Evolutionary conservation across 1,284 basidiomycete genomes (phyloP).

Genomic region (Stygiomarasmius scandens): DNA sequence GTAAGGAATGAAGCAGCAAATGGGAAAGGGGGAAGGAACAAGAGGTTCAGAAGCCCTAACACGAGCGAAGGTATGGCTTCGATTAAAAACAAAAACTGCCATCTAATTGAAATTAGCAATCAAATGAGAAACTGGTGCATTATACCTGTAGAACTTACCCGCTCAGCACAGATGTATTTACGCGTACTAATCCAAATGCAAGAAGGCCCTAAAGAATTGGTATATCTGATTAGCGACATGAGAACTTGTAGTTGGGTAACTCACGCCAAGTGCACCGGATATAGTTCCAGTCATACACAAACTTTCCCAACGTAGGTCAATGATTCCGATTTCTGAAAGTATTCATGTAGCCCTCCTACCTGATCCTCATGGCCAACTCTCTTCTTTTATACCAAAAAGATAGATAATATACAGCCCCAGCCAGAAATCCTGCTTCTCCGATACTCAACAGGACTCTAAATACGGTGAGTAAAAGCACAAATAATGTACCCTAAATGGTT

Average conservation of each 20-base stretch:
- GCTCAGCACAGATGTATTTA: conserved; percentile 43
- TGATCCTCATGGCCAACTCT: conserved; percentile 56
- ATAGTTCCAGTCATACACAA: conserved; percentile 57
- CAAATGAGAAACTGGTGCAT: not conserved
- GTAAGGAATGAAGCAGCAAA: conserved; percentile 41
- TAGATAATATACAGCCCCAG: conserved; percentile 60
- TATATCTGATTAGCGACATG: too few relatives aligned
- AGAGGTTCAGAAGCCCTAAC: conserved; percentile 47
- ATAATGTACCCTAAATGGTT: too few relatives aligned
- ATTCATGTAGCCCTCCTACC: conserved; percentile 29
- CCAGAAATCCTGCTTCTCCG: conserved; percentile 53
- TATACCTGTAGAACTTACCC: conserved; percentile 37
- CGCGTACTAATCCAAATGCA: conserved; percentile 55
- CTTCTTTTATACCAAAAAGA: conserved; percentile 56
- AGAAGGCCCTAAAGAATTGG: conserved; percentile 52
- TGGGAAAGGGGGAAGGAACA: conserved; percentile 49
- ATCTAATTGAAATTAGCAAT: conserved; percentile 37
- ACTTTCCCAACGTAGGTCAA: conserved; percentile 28
- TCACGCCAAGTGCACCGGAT: conserved; percentile 54
- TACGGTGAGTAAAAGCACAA: not conserved
- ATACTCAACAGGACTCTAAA: conserved; percentile 47
- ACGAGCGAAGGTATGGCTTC: conserved; percentile 55
- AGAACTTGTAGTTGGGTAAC: conserved; percentile 12
- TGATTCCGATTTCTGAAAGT: not conserved
- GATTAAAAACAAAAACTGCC: conserved; percentile 60